phyloP scores from a whole-genome alignment of 108 stramenopile species.

The Skeletonema marinoi region DNA sequence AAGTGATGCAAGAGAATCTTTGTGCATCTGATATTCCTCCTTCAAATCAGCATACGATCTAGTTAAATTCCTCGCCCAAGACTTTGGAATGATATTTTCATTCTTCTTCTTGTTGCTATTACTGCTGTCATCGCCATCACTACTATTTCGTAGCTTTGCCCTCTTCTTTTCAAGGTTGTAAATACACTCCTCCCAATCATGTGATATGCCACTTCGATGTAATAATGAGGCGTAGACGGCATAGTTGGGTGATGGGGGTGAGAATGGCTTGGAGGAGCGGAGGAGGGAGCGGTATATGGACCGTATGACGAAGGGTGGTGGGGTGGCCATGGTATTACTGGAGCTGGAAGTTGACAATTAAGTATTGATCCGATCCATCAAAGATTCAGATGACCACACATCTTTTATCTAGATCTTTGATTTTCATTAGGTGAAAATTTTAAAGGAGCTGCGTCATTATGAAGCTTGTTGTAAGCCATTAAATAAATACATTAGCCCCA shows the following conservation, averaged over 20 bases:
- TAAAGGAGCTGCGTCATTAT: no score
- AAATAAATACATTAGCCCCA: no score
- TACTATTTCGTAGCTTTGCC: neutral
- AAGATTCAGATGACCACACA: no score
- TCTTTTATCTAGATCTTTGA: no score
- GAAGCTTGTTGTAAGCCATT: no score
- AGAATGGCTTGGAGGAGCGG: conserved; percentile 63
- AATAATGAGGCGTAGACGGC: conserved; percentile 55
- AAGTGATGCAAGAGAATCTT: neutral
- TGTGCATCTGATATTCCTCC: conserved; percentile 25
- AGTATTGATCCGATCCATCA: no score
- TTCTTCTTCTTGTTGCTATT: neutral
- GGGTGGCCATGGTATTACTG: neutral
- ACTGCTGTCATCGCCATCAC: neutral
- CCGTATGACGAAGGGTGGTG: conserved; percentile 21
- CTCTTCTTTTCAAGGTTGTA: conserved; percentile 3
- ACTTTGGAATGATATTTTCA: conserved; percentile 7
- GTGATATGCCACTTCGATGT: conserved; percentile 64
- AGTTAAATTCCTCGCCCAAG: conserved; percentile 44
- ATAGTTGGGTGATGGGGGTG: conserved; percentile 51
- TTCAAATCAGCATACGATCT: conserved; percentile 36
- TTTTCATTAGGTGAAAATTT: no score
- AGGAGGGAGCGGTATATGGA: conserved; percentile 77
- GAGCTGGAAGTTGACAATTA: no score
- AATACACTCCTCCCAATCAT: conserved; percentile 57